Base-by-base conservation (phyloP, 164 flowering plant species). In the Stephania yunnanensis region DNA sequence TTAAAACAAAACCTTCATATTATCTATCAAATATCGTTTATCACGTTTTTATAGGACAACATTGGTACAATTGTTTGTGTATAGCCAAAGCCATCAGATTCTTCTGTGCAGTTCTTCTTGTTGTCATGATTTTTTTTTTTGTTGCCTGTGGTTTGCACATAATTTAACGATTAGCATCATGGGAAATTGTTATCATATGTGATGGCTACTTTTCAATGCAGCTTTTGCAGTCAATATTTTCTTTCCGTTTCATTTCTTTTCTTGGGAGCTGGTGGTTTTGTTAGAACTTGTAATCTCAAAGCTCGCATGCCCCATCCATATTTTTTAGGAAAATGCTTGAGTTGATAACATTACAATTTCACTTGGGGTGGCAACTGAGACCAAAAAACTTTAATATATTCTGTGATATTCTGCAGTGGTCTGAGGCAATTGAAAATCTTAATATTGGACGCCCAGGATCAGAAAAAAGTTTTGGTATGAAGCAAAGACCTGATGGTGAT, bases 401-500 rank as follows among this genome's bases (percentile, higher is more conserved):
- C 15, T 42, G 65, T 77, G 52, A 70, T 77, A 46, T 78, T 22
- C 70, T 87, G 79, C 89, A 95, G 98, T 95, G 99, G 99, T 97
- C 99, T 53, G 88, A 78, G 30, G 97, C 99, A 69, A 85, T 95
- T 82, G 99, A 95, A 79, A 90, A 85, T 79, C 77, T 95, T 80
- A 92, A 90, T 61, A 65, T 82, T 80, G 96, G 89, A 58, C 80
- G 63, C 76, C 89, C 95, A 76, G 95, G 93, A 36, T 91, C 98
- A 78, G 95, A 93, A 75, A 87, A 88, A 84, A 95, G 90, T 81
- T 91, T 93, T 85, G 99, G 99, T 78, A 95, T 93, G 98, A 89
- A 89, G 81, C 92, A 90, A 77, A 88, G 99, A 81, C 99, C 99
- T 81, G 99, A 95, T 86, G 99, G 99, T 79, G 99, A 95, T 81